phyloP scores from a whole-genome alignment of 345 rosid genomes.

The Clausena lansium region DNA sequence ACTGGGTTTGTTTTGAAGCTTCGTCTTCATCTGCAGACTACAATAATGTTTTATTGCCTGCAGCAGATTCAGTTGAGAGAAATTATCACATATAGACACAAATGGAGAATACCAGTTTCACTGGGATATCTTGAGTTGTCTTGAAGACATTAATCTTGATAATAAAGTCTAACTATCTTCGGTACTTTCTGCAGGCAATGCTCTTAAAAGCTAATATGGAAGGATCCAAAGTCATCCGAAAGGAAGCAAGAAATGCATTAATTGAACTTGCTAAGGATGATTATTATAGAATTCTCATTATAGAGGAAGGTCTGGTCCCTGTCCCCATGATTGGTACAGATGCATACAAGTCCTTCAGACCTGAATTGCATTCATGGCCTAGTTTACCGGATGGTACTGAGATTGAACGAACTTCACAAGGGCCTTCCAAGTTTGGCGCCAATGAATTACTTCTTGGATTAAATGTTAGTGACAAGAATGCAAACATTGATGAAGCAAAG shows the following conservation, averaged over 20 bases:
- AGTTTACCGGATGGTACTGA: conserved; percentile 72
- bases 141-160: background rate
- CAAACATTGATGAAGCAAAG: conserved; percentile 61
- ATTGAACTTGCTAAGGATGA: conserved; percentile 79
- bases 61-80: background rate
- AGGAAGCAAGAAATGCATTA: conserved; percentile 74
- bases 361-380: conserved; percentile 75
- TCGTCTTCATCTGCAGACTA: background rate
- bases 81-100: no score
- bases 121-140: background rate
- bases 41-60: background rate
- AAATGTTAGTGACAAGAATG: conserved; percentile 38
- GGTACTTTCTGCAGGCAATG: conserved; percentile 45
- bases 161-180: conserved; percentile 5
- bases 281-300: conserved; percentile 67
- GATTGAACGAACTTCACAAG: conserved; percentile 49
- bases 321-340: conserved; percentile 80
- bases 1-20: background rate
- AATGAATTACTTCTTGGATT: conserved; percentile 74
- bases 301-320: conserved; percentile 81
- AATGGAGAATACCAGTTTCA: background rate
- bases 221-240: conserved; percentile 52
- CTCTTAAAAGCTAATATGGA: conserved; percentile 49
- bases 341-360: conserved; percentile 67
- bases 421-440: conserved; percentile 75